phyloP scores from a whole-genome alignment of 2,329 filamentous ascomycete species.

The Pezicula carpinea region DNA sequence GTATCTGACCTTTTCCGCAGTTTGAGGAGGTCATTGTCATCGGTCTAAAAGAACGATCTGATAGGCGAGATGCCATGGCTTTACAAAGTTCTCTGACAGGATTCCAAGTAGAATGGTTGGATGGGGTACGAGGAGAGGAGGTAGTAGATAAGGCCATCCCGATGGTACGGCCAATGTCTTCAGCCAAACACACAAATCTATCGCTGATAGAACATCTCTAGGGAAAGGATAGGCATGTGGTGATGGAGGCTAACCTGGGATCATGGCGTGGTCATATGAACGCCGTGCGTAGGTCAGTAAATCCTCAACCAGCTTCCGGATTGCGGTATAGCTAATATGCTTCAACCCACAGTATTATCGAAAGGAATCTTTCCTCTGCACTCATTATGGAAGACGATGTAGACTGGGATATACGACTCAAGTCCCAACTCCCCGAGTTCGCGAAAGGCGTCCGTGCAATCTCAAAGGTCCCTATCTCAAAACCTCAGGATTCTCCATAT shows the following conservation, averaged over 20 bases:
- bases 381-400: constrained; percentile 40
- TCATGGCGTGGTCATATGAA: constrained; percentile 38
- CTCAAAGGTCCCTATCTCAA: not conserved
- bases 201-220: constrained; percentile 10
- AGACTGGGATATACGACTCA: constrained; percentile 39
- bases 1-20: not conserved
- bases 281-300: constrained; percentile 25
- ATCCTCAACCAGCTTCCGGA: not conserved
- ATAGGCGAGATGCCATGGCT: constrained; percentile 44
- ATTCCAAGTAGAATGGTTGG: constrained; percentile 39
- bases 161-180: constrained; percentile 4
- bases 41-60: constrained; percentile 40
- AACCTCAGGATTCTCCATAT: constrained; percentile 15
- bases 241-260: constrained; percentile 31
- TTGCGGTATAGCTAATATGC: not conserved
- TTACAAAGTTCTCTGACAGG: constrained; percentile 37
- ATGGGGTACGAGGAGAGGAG: constrained; percentile 36
- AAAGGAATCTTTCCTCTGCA: constrained; percentile 30
- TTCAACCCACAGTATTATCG: constrained; percentile 26
- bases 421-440: constrained; percentile 26
- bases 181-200: constrained; percentile 11
- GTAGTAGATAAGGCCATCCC: constrained; percentile 39
- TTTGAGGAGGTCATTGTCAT: constrained; percentile 43
- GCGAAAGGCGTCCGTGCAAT: constrained; percentile 9
- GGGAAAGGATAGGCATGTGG: constrained; percentile 16